Conservation (phyloP, 495 filamentous ascomycete genomes). For the Podospora comata region DNA sequence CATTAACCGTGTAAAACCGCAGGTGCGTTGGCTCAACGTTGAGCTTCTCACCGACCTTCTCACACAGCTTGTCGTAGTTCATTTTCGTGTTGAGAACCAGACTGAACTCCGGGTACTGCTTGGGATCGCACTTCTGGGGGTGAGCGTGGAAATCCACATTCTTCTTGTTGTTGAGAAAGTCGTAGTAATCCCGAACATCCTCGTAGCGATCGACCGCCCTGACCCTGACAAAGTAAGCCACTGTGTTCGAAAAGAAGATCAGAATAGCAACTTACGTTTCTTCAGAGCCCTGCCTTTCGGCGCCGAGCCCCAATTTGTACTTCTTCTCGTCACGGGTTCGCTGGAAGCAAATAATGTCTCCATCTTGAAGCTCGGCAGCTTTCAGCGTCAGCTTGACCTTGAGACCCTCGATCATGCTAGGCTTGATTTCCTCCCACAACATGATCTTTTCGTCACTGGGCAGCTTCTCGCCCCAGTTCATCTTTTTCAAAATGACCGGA, state of each 20-base stretch:
- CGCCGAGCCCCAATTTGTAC: conserved; percentile 31
- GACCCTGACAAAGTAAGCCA: neutral
- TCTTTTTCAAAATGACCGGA: conserved; percentile 71
- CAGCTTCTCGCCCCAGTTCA: conserved; percentile 75
- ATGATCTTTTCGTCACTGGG: conserved; percentile 51
- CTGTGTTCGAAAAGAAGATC: neutral
- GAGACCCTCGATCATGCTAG: conserved; percentile 91
- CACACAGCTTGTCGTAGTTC: conserved; percentile 82
- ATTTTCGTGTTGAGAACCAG: conserved; percentile 80
- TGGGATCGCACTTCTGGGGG: conserved; percentile 42
- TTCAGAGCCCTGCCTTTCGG: conserved; percentile 26
- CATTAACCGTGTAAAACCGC: conserved; percentile 81
- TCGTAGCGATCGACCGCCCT: conserved; percentile 39
- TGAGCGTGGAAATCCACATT: conserved; percentile 65
- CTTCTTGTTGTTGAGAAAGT: conserved; percentile 83
- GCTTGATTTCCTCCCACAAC: conserved; percentile 97
- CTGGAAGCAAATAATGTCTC: conserved; percentile 96
- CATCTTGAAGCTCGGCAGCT: conserved; percentile 91
- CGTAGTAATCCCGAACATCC: conserved; percentile 84
- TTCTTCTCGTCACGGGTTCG: conserved; percentile 48
- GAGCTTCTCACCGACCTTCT: conserved; percentile 75
- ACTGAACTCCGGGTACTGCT: conserved; percentile 58
- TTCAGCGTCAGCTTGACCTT: conserved; percentile 85
- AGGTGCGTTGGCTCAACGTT: conserved; percentile 80
- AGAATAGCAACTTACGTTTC: conserved; percentile 25